Conservation (phyloP, 164 flowering plant species). For the Cinnamomum micranthum region DNA sequence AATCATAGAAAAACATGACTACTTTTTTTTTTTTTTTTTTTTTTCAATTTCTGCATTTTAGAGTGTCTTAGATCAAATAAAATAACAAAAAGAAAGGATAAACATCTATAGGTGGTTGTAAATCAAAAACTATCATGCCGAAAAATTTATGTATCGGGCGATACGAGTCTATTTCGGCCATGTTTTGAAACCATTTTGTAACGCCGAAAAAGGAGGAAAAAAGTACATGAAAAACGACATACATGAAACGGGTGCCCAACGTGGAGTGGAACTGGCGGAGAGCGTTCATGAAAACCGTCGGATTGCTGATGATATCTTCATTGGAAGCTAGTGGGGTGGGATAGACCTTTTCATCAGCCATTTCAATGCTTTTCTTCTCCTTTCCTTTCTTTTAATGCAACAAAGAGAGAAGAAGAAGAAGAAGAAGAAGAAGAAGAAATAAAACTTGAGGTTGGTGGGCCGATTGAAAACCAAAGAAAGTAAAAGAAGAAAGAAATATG, state of each 20-base stretch:
- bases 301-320: constrained; percentile 43
- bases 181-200: not conserved
- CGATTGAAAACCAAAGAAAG: not conserved
- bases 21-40: too few relatives aligned
- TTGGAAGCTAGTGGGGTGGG: constrained; percentile 58
- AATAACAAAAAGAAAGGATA: too few relatives aligned
- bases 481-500: not conserved
- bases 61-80: too few relatives aligned
- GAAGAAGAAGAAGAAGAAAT: too few relatives aligned
- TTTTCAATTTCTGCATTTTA: too few relatives aligned
- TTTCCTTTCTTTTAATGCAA: not conserved
- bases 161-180: too few relatives aligned
- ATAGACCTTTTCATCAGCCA: constrained; percentile 27
- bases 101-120: too few relatives aligned
- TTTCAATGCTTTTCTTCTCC: not conserved
- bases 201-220: not conserved
- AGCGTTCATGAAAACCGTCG: constrained; percentile 52
- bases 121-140: too few relatives aligned
- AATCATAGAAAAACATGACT: not conserved
- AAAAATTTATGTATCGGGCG: too few relatives aligned
- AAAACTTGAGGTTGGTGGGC: not conserved
- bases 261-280: constrained; percentile 49
- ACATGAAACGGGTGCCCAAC: constrained; percentile 62
- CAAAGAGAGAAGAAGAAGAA: not conserved
- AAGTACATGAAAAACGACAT: constrained; percentile 13